phyloP scores from a whole-genome alignment of 768 basidiomycete genomes.

The Pseudohyphozyma bogoriensis region DNA sequence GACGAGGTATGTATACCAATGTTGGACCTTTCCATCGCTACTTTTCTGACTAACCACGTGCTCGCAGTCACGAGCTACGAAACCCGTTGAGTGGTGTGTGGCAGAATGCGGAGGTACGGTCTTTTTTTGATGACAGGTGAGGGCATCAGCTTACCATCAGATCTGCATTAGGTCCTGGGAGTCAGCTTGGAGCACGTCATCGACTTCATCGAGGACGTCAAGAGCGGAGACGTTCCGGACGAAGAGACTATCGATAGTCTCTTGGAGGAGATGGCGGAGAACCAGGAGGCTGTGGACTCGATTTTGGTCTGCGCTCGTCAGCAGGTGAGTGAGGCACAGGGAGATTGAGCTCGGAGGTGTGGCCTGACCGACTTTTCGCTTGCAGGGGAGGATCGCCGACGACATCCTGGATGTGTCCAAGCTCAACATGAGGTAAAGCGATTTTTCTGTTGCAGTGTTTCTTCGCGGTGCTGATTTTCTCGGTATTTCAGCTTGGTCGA shows the following conservation, averaged over 20 bases:
- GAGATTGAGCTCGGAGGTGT: too few species aligned
- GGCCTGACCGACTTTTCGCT: background rate
- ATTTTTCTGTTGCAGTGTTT: too few species aligned
- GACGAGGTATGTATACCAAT: background rate
- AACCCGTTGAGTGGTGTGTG: slow-evolving; percentile 16
- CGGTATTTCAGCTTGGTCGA: slow-evolving; percentile 19
- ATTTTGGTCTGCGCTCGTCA: slow-evolving; percentile 27
- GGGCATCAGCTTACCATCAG: background rate
- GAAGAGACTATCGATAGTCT: background rate
- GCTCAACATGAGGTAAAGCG: background rate
- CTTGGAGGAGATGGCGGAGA: slow-evolving; percentile 19
- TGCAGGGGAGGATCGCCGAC: slow-evolving; percentile 18
- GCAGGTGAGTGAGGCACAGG: too few species aligned
- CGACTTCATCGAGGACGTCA: slow-evolving; percentile 12
- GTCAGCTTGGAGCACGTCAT: slow-evolving; percentile 17
- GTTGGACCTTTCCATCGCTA: background rate
- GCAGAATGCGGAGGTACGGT: slow-evolving; percentile 26
- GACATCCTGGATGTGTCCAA: slow-evolving; percentile 25
- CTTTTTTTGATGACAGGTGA: background rate
- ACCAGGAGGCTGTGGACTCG: slow-evolving; percentile 20
- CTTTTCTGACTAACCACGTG: background rate
- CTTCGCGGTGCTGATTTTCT: background rate
- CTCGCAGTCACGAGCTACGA: slow-evolving; percentile 22
- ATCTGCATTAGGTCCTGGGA: background rate
- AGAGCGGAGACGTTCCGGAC: background rate